Base-by-base conservation (phyloP, 805 yeast species). In the Nakazawaea siamensis region DNA sequence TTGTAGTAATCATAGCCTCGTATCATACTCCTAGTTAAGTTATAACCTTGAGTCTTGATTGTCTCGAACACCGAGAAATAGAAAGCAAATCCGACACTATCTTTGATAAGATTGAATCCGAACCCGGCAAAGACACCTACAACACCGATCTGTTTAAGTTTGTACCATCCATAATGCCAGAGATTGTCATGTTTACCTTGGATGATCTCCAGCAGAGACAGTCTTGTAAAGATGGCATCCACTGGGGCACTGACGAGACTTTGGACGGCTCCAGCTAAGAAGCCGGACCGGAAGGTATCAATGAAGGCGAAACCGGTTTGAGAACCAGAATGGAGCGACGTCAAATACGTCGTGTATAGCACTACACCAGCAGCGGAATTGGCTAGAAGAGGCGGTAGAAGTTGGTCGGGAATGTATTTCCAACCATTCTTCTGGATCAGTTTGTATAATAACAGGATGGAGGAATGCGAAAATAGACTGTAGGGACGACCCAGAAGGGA, bases 171-270 rank as follows among this genome's bases (percentile, higher is more conserved):
- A 55, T 85, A 90, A 18, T 58, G 58, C 94, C 96, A 85, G 38
- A 88, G 54, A 39, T 80, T 80, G 39, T 71, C 71, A 54, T 82
- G 78, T 21, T 68, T 65, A 5, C 86, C 82, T 34, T 70, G 68
- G 12, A 85, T 56, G 35, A 88, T 58, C 44, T 86, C 95, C 9
- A 80, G 72, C 4, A 85, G 79, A 2, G 77, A 68, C 43, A 88
- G 83, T 44, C 97, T 66, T 2, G 94, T 74, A 49, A 80, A 82
- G 3, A 90, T 75, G 6, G 97, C 95, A 57, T 90, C 97, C 4
- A 90, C 66, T 0, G 97, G 97, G 2, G 96, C 90, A 2, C 95
- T 95, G 1, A 85, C 88, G 13, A 85, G 58, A n/a, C 94, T 81
- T 47, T 92, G 95, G 17, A 77, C 75, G 0, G 80, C 75, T 1